Conservation (phyloP, 1,284 basidiomycete species). For the Tilletiaria anomala region DNA sequence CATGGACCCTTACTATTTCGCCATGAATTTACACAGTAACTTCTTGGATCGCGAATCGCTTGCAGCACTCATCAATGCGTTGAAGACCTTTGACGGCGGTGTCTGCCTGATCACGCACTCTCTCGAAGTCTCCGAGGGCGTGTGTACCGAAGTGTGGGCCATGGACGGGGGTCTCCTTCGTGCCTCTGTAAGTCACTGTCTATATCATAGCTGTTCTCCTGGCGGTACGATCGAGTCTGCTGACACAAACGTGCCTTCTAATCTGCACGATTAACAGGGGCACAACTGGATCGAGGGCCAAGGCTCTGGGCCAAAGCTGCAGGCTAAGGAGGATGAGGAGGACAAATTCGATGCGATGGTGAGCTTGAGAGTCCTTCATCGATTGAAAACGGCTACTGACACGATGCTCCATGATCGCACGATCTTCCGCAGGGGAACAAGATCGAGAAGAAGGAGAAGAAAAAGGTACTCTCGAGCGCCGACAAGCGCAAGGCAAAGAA, state of each 20-base stretch:
- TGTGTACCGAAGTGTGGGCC: conserved; percentile 36
- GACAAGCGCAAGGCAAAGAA: conserved; percentile 25
- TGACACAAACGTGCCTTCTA: conserved; percentile 47
- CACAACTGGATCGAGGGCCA: conserved; percentile 81
- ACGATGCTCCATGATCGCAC: too few relatives aligned
- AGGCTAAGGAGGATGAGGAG: conserved; percentile 27
- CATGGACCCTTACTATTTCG: background rate
- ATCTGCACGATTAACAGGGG: conserved; percentile 83
- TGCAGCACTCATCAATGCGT: conserved; percentile 36
- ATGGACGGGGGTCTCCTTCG: conserved; percentile 30
- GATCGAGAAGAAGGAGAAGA: conserved; percentile 13
- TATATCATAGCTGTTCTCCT: conserved; percentile 3
- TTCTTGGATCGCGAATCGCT: conserved; percentile 41
- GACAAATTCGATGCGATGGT: conserved; percentile 27
- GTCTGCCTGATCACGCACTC: conserved; percentile 39
- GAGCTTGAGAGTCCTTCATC: background rate
- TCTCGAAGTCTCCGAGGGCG: conserved; percentile 35
- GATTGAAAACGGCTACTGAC: background rate
- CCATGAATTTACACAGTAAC: too few relatives aligned
- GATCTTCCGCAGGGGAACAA: too few relatives aligned
- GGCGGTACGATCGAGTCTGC: background rate
- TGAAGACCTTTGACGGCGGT: conserved; percentile 38
- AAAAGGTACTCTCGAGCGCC: conserved; percentile 17
- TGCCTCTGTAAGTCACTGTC: conserved; percentile 13
- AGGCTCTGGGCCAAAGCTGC: conserved; percentile 29